A percentile compares a stretch with the other conserved stretches of the same genome.
Evolutionary conservation across 2,329 filamentous ascomycete genomes (phyloP).

Genomic region (Penicillium sp.): DNA sequence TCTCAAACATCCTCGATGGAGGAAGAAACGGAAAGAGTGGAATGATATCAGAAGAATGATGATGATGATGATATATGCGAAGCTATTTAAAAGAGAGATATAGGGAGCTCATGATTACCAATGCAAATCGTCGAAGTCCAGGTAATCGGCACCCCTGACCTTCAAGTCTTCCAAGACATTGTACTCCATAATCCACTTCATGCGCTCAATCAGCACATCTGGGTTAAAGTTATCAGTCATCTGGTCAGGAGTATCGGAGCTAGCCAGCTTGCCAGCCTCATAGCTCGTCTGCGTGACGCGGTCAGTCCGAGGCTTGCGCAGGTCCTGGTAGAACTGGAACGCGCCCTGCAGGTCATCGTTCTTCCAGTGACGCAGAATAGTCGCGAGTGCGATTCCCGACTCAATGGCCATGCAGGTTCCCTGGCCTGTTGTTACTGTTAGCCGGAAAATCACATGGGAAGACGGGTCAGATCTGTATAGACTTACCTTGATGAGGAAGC

Average conservation of each 20-base stretch:
- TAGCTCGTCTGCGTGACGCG: constrained; percentile 35
- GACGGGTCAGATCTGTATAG: not conserved
- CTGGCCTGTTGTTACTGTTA: constrained; percentile 26
- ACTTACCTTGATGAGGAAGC: constrained; percentile 34
- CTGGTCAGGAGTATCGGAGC: constrained; percentile 33
- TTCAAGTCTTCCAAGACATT: constrained; percentile 33
- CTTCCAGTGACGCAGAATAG: constrained; percentile 32
- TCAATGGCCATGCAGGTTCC: constrained; percentile 38
- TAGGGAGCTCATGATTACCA: constrained; percentile 6
- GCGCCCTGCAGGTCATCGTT: constrained; percentile 27
- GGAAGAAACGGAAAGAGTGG: too few species aligned
- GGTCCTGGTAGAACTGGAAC: constrained; percentile 36
- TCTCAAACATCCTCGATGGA: too few species aligned
- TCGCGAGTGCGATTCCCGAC: constrained; percentile 34
- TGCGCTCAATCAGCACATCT: constrained; percentile 28
- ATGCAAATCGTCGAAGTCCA: constrained; percentile 20
- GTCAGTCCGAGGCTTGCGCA: constrained; percentile 39
- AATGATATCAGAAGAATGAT: too few species aligned
- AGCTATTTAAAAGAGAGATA: too few species aligned
- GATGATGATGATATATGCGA: too few species aligned
- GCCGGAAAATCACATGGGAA: not conserved
- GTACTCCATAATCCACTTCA: constrained; percentile 41
- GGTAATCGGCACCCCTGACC: constrained; percentile 17
- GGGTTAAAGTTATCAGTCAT: constrained; percentile 30
- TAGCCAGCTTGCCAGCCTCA: constrained; percentile 38